Base-by-base conservation (phyloP, 208 protist genomes). In the Acanthamoeba healyi region DNA sequence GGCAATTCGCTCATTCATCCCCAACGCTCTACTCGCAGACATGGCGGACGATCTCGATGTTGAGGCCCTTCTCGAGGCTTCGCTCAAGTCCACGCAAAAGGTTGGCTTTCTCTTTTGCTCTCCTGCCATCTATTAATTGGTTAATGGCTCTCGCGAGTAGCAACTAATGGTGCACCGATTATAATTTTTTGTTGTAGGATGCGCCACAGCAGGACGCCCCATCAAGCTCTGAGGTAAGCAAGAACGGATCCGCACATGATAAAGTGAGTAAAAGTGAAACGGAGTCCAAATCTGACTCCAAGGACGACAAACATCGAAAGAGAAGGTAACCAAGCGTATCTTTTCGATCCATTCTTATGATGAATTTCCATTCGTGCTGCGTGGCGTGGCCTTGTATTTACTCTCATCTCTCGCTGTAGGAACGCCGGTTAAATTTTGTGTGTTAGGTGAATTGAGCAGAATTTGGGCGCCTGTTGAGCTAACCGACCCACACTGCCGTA, bases 41-140 rank as follows among this genome's bases (percentile, higher is more conserved):
- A 93, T 93, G 89, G 89, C 89, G 2, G 89, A 93, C 29, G 89
- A 93, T 93, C 67, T 93, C 36, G 89, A 93, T 61, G 89, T 93
- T 0, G 89, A 93, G 19, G 89, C 89, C 26, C 89, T 93, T 24
- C 67, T 93, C 15, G 89, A 93, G 51, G 89, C 89, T 29, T 65
- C 89, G 9, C 67, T 93, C 22, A 93, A 82, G 46, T 86, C 77
- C 7, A 86, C 77, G 9, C 22, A 58, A 19, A 49, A 86, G 77
- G 77, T 58, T n/a, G n/a, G n/a, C n/a, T n/a, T n/a, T n/a, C n/a
- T n/a, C n/a, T n/a, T n/a, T n/a, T n/a, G n/a, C n/a, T n/a, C n/a
- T n/a, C n/a, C n/a, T n/a, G n/a, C n/a, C n/a, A n/a, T n/a, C n/a
- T n/a, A n/a, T n/a, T n/a, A n/a, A n/a, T n/a, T n/a, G n/a, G n/a